phyloP scores from a whole-genome alignment of 441 rosid species.

The Populus hybrid region DNA sequence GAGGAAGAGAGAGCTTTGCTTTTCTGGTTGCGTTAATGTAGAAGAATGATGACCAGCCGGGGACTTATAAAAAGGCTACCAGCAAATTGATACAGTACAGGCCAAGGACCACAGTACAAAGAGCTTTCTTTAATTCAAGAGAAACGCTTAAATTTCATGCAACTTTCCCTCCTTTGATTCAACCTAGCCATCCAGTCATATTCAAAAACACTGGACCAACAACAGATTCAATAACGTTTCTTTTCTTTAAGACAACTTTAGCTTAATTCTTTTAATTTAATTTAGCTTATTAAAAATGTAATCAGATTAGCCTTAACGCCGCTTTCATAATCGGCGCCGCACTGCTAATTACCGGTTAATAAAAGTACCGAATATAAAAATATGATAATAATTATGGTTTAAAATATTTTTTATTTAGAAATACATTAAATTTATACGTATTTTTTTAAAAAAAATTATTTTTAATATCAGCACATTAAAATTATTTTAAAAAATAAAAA shows the following conservation, averaged over 20 bases:
- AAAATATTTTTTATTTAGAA: too few species aligned
- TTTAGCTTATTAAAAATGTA: not conserved
- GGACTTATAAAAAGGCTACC: not conserved
- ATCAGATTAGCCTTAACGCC: not conserved
- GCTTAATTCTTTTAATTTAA: not conserved
- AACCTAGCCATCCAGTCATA: not conserved
- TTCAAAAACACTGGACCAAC: not conserved
- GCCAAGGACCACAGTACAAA: not conserved
- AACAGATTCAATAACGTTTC: too few species aligned
- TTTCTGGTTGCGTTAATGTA: not conserved
- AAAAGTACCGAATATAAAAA: too few species aligned
- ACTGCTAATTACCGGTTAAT: not conserved
- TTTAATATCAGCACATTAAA: too few species aligned
- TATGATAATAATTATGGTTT: too few species aligned
- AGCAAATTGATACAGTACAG: not conserved
- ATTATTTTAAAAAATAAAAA: too few species aligned
- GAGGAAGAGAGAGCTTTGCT: not conserved
- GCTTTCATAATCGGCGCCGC: slow-evolving; percentile 1
- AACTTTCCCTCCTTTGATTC: not conserved
- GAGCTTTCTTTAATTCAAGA: not conserved
- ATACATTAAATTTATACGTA: too few species aligned
- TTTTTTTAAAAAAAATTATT: too few species aligned
- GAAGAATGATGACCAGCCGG: not conserved
- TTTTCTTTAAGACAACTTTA: too few species aligned
- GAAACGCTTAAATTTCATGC: not conserved